These are phyloP conservation scores for Sparassis latifolia DNA, from an alignment of 1,284 basidiomycete species.

Conservation along the genomic window DNA sequence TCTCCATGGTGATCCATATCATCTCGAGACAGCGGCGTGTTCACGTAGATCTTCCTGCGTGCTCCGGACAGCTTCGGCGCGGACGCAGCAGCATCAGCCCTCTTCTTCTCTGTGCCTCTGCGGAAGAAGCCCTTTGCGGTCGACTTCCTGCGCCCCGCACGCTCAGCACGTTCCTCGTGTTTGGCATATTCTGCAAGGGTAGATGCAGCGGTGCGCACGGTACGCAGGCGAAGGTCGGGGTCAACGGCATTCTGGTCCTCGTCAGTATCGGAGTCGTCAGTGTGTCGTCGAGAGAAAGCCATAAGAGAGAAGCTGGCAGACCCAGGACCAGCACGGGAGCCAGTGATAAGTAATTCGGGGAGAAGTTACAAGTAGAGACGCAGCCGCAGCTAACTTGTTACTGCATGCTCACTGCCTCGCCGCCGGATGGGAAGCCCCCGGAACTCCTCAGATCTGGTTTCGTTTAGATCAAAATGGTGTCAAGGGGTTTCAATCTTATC, in stretches of 20 bases:
- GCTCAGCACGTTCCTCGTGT: conserved; percentile 66
- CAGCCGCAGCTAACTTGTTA: too few species aligned
- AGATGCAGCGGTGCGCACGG: conserved; percentile 83
- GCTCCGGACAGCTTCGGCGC: conserved; percentile 37
- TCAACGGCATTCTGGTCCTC: conserved; percentile 66
- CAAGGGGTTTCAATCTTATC: too few species aligned
- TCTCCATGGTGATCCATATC: conserved; percentile 74
- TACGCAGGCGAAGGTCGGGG: conserved; percentile 79
- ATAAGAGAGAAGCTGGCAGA: conserved; percentile 11
- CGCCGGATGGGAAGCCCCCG: too few species aligned
- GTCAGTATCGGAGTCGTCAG: conserved; percentile 40
- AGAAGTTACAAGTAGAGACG: too few species aligned
- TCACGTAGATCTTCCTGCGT: conserved; percentile 79
- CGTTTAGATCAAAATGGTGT: too few species aligned
- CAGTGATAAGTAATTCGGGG: too few species aligned
- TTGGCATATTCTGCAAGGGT: conserved; percentile 83
- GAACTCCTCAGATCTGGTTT: too few species aligned
- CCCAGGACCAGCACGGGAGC: conserved; percentile 22
- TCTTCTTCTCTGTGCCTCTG: conserved; percentile 41
- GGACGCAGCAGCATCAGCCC: conserved; percentile 22
- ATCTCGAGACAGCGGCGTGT: conserved; percentile 54
- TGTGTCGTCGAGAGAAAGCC: conserved; percentile 22
- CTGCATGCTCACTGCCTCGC: too few species aligned
- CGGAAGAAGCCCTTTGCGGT: conserved; percentile 57
- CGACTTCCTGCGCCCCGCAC: conserved; percentile 35